Evolutionary conservation across 805 yeast species (phyloP).

Genomic region (Candida ficus): DNA sequence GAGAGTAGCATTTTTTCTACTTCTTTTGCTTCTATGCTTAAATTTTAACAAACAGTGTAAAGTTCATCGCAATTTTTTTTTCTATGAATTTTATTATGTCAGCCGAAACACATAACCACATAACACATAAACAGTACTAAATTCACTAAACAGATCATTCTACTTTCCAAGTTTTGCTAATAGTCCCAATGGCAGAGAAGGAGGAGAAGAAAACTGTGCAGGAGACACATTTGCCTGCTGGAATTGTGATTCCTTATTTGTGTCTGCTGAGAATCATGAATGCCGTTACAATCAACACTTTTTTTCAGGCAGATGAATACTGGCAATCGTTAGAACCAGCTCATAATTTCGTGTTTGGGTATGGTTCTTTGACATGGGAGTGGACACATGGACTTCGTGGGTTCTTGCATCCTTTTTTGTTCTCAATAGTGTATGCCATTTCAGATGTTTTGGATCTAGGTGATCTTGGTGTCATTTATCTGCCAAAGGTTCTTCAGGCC

Average conservation of each 20-base stretch:
- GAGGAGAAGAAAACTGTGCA: background rate
- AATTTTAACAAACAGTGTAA: background rate
- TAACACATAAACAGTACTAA: no score
- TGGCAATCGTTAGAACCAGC: conserved; percentile 95
- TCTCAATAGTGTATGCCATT: conserved; percentile 40
- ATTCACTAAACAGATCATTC: no score
- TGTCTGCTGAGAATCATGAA: conserved; percentile 51
- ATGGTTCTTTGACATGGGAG: conserved; percentile 92
- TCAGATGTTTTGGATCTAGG: conserved; percentile 29
- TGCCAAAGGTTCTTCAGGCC: conserved; percentile 71
- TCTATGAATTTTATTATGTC: background rate
- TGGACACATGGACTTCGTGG: conserved; percentile 77
- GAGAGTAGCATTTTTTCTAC: conserved; percentile 54
- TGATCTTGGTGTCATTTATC: conserved; percentile 35
- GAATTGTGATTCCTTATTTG: conserved; percentile 25
- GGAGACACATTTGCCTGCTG: conserved; percentile 14
- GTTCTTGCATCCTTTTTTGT: conserved; percentile 72
- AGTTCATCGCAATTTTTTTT: conserved; percentile 2
- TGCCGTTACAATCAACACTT: conserved; percentile 61
- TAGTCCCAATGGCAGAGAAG: conserved; percentile 2
- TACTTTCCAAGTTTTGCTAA: no score
- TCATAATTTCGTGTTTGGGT: conserved; percentile 64
- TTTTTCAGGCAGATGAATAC: conserved; percentile 94
- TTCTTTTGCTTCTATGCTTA: background rate
- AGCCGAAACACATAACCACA: no score